Conservation (phyloP, 176 grass and related monocot species). For the Rhynchospora tenuis region DNA sequence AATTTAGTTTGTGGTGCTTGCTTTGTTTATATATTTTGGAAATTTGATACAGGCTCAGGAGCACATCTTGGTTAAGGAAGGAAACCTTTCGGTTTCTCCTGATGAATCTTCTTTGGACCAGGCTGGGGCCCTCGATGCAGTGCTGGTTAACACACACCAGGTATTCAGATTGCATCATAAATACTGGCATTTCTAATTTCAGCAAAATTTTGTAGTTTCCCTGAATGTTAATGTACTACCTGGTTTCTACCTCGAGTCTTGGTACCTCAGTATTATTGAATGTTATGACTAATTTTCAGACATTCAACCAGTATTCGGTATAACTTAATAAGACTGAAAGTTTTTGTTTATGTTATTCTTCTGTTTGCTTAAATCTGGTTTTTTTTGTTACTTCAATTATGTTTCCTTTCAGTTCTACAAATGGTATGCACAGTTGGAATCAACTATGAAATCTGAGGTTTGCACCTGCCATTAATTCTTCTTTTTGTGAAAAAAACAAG, state of each 20-base stretch:
- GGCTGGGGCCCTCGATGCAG: conserved; percentile 59
- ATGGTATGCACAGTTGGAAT: conserved; percentile 94
- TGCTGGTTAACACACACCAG: conserved; percentile 92
- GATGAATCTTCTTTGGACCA: conserved; percentile 48
- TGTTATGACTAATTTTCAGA: neutral
- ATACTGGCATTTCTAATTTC: neutral
- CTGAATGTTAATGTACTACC: neutral
- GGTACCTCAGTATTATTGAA: neutral
- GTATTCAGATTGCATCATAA: conserved; percentile 19
- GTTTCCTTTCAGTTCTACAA: conserved; percentile 81
- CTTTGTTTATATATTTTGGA: neutral
- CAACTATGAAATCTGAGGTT: conserved; percentile 96
- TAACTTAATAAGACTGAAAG: neutral
- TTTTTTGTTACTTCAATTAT: conserved; percentile 6
- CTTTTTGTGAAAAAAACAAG: neutral
- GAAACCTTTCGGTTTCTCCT: conserved; percentile 22
- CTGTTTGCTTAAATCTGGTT: neutral
- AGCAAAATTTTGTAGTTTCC: neutral
- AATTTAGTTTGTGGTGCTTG: neutral
- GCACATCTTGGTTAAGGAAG: conserved; percentile 43
- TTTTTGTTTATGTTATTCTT: neutral
- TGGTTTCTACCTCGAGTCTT: neutral
- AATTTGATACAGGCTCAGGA: conserved; percentile 41
- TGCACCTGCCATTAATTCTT: conserved; percentile 26
- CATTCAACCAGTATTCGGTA: neutral